Percentiles rank a stretch among this genome's conserved stretches.
These are phyloP conservation scores for Exobasidium cylindrosporum DNA, from an alignment of 1,284 basidiomycete species.

Conservation along the genomic window DNA sequence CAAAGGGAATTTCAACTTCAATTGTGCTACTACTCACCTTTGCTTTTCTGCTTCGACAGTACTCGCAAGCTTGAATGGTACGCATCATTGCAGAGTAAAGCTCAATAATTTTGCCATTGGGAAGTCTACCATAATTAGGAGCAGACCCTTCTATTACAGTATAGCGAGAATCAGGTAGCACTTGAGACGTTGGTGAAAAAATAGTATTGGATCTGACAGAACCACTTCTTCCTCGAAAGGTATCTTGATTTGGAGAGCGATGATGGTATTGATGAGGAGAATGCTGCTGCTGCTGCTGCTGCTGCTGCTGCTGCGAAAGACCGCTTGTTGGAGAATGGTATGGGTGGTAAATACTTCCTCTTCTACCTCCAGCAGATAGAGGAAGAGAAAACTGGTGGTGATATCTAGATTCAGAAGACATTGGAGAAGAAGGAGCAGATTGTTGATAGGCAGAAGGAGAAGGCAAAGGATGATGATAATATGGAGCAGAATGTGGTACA, in stretches of 20 bases:
- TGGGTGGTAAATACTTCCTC: neutral
- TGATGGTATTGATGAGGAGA: neutral
- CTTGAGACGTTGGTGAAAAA: neutral
- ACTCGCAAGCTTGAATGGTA: conserved; percentile 11
- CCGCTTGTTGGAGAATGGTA: neutral
- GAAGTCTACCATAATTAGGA: conserved; percentile 3
- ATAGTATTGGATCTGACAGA: neutral
- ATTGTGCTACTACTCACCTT: neutral
- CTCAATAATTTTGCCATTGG: conserved; percentile 8
- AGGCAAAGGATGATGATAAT: neutral
- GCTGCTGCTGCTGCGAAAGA: neutral
- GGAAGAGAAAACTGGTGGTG: neutral
- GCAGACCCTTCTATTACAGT: neutral
- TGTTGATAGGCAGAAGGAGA: too few relatives aligned
- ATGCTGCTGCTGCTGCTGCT: neutral
- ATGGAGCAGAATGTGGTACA: neutral
- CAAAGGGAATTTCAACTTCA: neutral
- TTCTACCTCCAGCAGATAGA: neutral
- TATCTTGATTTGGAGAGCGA: neutral
- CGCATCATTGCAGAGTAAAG: conserved; percentile 12
- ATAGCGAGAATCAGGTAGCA: neutral
- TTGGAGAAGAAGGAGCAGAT: neutral
- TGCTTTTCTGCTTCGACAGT: conserved; percentile 9
- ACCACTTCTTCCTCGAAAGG: neutral
- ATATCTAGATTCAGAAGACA: neutral